These are phyloP conservation scores for Beauveria sp. DNA, from an alignment of 2,329 filamentous ascomycete species.

Conservation along the genomic window DNA sequence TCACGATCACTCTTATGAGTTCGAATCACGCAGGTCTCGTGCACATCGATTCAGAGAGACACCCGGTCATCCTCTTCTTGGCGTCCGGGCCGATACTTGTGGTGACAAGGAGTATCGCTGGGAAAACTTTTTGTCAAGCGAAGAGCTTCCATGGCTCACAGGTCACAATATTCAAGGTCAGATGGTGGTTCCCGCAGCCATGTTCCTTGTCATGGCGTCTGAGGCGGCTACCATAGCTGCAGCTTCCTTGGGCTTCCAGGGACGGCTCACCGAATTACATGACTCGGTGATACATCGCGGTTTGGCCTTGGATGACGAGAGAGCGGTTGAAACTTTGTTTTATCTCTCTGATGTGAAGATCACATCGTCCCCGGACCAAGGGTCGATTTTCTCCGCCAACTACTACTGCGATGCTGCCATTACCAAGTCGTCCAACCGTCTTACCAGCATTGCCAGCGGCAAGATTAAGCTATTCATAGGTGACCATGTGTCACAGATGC, in stretches of 20 bases:
- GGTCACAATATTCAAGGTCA: slow-evolving; percentile 36
- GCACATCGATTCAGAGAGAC: not conserved
- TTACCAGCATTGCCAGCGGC: slow-evolving; percentile 5
- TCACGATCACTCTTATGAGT: not conserved
- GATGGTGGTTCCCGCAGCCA: slow-evolving; percentile 30
- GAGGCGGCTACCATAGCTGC: slow-evolving; percentile 1
- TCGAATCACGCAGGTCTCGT: not conserved
- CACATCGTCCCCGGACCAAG: not conserved
- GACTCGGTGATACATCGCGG: slow-evolving; percentile 12
- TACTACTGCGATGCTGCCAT: not conserved
- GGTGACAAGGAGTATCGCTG: slow-evolving; percentile 11
- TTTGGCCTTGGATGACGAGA: slow-evolving; percentile 9
- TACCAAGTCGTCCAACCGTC: not conserved
- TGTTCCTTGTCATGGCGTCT: slow-evolving; percentile 21
- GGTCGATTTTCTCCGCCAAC: not conserved
- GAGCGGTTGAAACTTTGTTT: slow-evolving; percentile 9
- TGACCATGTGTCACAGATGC: not conserved
- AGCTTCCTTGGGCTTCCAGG: not conserved
- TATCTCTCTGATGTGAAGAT: not conserved
- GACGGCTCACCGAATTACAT: not conserved
- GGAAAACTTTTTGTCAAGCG: slow-evolving; percentile 14
- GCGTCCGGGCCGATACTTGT: not conserved
- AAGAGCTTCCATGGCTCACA: slow-evolving; percentile 28
- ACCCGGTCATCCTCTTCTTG: not conserved
- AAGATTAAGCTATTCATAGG: not conserved